Evolutionary conservation across 768 basidiomycete species (phyloP).

Genomic region (Lactifluus pinguis): DNA sequence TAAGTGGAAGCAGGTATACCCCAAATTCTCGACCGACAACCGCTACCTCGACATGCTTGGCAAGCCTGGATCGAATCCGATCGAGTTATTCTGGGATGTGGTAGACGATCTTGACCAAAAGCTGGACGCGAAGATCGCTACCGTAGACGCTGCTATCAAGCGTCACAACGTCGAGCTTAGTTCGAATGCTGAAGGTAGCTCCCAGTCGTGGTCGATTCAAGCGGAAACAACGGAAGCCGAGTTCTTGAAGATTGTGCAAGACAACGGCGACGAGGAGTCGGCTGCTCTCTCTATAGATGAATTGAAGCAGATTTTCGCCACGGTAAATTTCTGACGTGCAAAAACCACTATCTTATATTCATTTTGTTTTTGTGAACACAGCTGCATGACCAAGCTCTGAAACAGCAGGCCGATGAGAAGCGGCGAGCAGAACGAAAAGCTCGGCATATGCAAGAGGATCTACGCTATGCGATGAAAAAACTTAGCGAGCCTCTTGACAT

Average conservation of each 20-base stretch:
- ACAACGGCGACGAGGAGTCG: slow-evolving; percentile 44
- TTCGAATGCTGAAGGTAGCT: slow-evolving; percentile 22
- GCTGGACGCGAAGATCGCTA: slow-evolving; percentile 68
- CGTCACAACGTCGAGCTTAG: slow-evolving; percentile 34
- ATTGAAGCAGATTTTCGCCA: slow-evolving; percentile 47
- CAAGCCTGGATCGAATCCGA: slow-evolving; percentile 86
- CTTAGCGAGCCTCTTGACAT: slow-evolving; percentile 75
- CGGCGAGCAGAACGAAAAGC: slow-evolving; percentile 76
- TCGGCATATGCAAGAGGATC: slow-evolving; percentile 86
- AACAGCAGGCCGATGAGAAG: slow-evolving; percentile 79
- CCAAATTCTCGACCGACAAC: slow-evolving; percentile 61
- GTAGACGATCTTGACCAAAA: slow-evolving; percentile 84
- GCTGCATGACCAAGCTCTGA: slow-evolving; percentile 64
- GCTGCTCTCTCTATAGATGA: slow-evolving; percentile 43
- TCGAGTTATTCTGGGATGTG: slow-evolving; percentile 94
- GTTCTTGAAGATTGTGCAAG: slow-evolving; percentile 49
- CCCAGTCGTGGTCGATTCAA: slow-evolving; percentile 33
- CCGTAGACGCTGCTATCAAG: slow-evolving; percentile 54
- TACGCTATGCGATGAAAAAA: slow-evolving; percentile 92
- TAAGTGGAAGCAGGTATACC: slow-evolving; percentile 89
- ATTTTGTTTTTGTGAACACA: slow-evolving; percentile 25
- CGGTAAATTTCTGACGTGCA: slow-evolving; percentile 36
- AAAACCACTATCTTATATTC: not conserved
- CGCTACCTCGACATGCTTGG: slow-evolving; percentile 88
- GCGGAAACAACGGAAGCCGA: slow-evolving; percentile 60